Conservation (phyloP, 2,329 filamentous ascomycete genomes). For the Fulvia fulva region DNA sequence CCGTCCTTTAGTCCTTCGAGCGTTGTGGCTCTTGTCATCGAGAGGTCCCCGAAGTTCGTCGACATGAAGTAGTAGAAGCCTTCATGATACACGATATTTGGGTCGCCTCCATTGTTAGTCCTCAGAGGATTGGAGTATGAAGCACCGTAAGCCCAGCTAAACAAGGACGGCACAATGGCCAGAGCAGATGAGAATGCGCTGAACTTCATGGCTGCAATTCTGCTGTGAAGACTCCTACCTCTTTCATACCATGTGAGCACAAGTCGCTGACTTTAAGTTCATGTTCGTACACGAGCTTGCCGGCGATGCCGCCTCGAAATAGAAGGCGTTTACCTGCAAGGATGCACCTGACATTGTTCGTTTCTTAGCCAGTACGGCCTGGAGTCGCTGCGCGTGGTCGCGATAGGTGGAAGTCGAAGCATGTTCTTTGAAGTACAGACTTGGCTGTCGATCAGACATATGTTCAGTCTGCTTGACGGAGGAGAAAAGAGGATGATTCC, state of each 20-base stretch:
- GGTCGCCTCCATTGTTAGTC: slow-evolving; percentile 49
- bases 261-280: neutral
- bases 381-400: neutral
- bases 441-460: neutral
- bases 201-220: neutral
- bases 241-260: neutral
- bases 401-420: neutral
- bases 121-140: slow-evolving; percentile 53
- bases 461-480: neutral
- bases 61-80: slow-evolving; percentile 57
- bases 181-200: neutral
- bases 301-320: neutral
- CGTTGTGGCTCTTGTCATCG: slow-evolving; percentile 53
- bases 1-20: slow-evolving; percentile 54
- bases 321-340: neutral
- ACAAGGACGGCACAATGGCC: neutral
- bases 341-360: neutral
- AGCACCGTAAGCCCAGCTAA: neutral
- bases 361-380: neutral
- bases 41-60: slow-evolving; percentile 54
- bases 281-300: neutral
- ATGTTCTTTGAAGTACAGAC: neutral
- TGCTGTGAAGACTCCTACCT: neutral
- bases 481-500: neutral
- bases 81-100: slow-evolving; percentile 50